These are phyloP conservation scores for Rhizopogon rudus DNA, from an alignment of 768 basidiomycete species.

Conservation along the genomic window DNA sequence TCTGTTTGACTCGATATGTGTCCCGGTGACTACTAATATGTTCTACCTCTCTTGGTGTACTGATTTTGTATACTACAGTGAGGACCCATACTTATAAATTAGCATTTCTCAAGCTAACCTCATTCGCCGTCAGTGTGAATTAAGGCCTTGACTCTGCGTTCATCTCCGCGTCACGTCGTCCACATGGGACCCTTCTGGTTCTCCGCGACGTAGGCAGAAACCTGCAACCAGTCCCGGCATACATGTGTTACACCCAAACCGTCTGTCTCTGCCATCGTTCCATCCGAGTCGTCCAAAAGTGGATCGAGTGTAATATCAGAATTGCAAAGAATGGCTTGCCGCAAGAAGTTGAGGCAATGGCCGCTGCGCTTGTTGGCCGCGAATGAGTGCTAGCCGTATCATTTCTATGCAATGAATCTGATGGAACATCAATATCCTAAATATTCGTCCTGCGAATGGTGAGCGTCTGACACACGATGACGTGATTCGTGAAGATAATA, in stretches of 20 bases:
- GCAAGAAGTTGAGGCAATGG: constrained; percentile 42
- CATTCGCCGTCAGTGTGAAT: too few relatives aligned
- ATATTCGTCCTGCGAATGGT: constrained; percentile 10
- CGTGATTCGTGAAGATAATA: not conserved
- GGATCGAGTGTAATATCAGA: constrained; percentile 42
- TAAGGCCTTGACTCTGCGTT: too few relatives aligned
- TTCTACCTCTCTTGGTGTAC: too few relatives aligned
- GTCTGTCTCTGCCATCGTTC: constrained; percentile 10
- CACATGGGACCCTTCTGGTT: constrained; percentile 10
- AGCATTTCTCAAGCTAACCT: too few relatives aligned
- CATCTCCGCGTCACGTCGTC: not conserved
- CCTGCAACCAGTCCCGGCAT: constrained; percentile 24
- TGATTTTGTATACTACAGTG: too few relatives aligned
- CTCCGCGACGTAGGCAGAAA: constrained; percentile 17
- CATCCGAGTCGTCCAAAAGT: constrained; percentile 13
- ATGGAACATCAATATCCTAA: constrained; percentile 25
- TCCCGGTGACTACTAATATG: too few relatives aligned
- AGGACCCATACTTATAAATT: too few relatives aligned
- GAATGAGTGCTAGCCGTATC: constrained; percentile 4
- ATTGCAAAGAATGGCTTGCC: constrained; percentile 35
- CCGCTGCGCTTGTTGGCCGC: constrained; percentile 4
- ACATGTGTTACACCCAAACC: constrained; percentile 22
- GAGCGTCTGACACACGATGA: not conserved
- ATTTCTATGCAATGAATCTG: constrained; percentile 24
- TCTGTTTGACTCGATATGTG: too few relatives aligned